Evolutionary conservation across 2,329 filamentous ascomycete species (phyloP).

Genomic region (Fonsecaea monophora): DNA sequence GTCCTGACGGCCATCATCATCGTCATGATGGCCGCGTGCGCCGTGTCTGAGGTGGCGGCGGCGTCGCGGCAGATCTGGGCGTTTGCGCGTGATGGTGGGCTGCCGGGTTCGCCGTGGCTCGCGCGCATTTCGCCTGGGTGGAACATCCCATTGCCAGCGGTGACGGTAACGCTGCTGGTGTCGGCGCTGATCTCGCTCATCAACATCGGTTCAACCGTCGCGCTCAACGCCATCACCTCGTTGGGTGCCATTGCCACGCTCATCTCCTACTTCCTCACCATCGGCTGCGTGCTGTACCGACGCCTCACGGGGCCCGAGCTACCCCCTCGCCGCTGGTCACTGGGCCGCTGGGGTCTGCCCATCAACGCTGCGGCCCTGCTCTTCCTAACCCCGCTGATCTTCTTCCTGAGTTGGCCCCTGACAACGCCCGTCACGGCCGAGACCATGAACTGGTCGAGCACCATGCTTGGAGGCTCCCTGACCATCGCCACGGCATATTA

Average conservation of each 20-base stretch:
- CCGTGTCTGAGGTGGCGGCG: slow-evolving; percentile 62
- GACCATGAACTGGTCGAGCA: slow-evolving; percentile 51
- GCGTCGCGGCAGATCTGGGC: slow-evolving; percentile 65
- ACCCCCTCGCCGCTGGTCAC: slow-evolving; percentile 51
- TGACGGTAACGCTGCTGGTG: slow-evolving; percentile 53
- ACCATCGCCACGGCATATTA: slow-evolving; percentile 55
- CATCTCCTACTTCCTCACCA: slow-evolving; percentile 46
- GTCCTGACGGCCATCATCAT: slow-evolving; percentile 56
- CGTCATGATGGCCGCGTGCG: slow-evolving; percentile 53
- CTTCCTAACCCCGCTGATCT: slow-evolving; percentile 45
- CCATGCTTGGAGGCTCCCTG: slow-evolving; percentile 55
- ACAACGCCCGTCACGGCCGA: slow-evolving; percentile 39
- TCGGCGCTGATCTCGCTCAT: slow-evolving; percentile 50
- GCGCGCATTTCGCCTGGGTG: slow-evolving; percentile 26
- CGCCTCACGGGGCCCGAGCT: slow-evolving; percentile 51
- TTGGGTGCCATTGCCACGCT: slow-evolving; percentile 48
- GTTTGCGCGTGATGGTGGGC: slow-evolving; percentile 54
- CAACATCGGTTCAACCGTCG: slow-evolving; percentile 44
- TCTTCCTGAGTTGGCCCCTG: slow-evolving; percentile 51
- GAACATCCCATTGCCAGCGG: slow-evolving; percentile 49
- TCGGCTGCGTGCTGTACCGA: slow-evolving; percentile 54
- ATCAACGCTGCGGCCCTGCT: slow-evolving; percentile 47
- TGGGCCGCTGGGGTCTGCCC: slow-evolving; percentile 42
- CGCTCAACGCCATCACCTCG: slow-evolving; percentile 51
- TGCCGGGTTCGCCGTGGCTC: slow-evolving; percentile 38